Evolutionary conservation across 2,329 filamentous ascomycete species (phyloP).

Genomic region (Stromatinia cepivora): DNA sequence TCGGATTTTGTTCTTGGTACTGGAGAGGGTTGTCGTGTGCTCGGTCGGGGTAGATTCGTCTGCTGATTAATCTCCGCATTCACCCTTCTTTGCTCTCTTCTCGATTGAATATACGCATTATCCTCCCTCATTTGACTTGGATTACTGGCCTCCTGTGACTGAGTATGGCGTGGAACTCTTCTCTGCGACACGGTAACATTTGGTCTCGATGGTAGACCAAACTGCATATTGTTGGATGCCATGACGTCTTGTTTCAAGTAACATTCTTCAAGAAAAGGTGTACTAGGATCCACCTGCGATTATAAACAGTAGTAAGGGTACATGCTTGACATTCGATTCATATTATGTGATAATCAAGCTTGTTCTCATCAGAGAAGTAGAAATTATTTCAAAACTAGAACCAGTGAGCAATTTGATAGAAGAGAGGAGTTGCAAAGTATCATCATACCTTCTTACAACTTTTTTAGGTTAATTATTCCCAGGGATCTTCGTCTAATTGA

Average conservation of each 20-base stretch:
- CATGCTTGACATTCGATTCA: constrained; percentile 33
- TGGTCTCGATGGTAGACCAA: constrained; percentile 46
- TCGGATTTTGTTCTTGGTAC: constrained; percentile 29
- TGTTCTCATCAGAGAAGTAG: neutral
- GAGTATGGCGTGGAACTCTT: constrained; percentile 35
- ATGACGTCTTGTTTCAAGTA: constrained; percentile 41
- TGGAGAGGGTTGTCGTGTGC: constrained; percentile 31
- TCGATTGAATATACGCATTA: constrained; percentile 44
- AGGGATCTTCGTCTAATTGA: constrained; percentile 24
- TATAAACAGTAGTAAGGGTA: constrained; percentile 30
- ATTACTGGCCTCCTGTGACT: constrained; percentile 26
- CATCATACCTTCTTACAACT: constrained; percentile 10
- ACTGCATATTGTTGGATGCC: constrained; percentile 47
- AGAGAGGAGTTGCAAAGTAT: neutral
- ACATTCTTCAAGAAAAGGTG: constrained; percentile 29
- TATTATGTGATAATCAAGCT: constrained; percentile 6
- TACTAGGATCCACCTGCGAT: constrained; percentile 28
- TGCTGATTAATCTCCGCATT: constrained; percentile 27
- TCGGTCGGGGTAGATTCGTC: constrained; percentile 33
- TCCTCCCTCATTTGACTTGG: constrained; percentile 43
- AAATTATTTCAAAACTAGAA: neutral
- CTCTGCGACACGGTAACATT: constrained; percentile 43
- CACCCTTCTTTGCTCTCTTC: constrained; percentile 30
- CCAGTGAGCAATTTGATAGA: neutral
- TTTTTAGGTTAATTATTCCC: neutral